Conservation (phyloP, 1,284 basidiomycete species). For the Sporisorium exsertum region DNA sequence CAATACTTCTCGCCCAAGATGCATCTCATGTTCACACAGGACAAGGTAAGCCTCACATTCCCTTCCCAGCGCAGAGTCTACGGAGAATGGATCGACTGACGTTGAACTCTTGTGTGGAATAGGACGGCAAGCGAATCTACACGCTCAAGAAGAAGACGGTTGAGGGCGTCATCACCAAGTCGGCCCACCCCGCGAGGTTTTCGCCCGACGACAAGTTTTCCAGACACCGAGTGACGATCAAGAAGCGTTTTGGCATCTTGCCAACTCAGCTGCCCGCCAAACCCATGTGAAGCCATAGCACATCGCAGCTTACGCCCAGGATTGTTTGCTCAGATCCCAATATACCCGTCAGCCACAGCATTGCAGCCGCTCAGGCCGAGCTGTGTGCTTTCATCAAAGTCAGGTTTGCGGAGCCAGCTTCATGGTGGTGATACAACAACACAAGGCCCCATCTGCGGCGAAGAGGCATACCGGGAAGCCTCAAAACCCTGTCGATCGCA, state of each 20-base stretch:
- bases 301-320: background rate
- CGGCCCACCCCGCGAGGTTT: constrained; percentile 67
- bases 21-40: constrained; percentile 69
- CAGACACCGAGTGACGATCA: constrained; percentile 67
- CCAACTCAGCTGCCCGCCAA: constrained; percentile 61
- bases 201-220: constrained; percentile 70
- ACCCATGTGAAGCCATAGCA: constrained; percentile 47
- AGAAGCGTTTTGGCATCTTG: constrained; percentile 66
- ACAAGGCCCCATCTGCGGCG: too few relatives aligned
- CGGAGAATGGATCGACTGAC: background rate
- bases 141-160: constrained; percentile 67
- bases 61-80: too few relatives aligned
- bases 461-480: too few relatives aligned
- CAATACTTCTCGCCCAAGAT: constrained; percentile 58
- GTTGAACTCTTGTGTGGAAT: background rate
- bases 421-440: too few relatives aligned
- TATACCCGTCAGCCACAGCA: constrained; percentile 37
- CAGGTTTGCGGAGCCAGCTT: background rate
- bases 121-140: constrained; percentile 68
- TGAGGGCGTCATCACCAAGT: constrained; percentile 63
- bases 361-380: background rate
- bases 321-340: constrained; percentile 5
- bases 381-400: constrained; percentile 6
- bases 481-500: too few relatives aligned
- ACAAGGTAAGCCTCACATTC: constrained; percentile 57